A percentile compares a stretch with the other conserved stretches of the same genome.
These are phyloP conservation scores for Fusarium temperatum DNA, from an alignment of 2,329 filamentous ascomycete species.

Conservation along the genomic window DNA sequence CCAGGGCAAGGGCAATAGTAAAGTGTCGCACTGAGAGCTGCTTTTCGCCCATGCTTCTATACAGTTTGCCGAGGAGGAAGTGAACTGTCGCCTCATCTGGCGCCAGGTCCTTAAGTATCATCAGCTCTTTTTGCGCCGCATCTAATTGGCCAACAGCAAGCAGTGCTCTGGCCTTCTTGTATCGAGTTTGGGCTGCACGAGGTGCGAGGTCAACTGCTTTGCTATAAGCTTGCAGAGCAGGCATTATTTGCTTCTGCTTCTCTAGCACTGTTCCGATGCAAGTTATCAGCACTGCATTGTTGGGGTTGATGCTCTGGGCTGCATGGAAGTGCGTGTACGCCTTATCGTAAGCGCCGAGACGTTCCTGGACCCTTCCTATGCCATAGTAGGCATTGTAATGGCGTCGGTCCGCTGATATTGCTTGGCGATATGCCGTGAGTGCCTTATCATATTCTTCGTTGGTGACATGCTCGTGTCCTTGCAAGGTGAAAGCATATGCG, in stretches of 20 bases:
- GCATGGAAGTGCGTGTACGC: conserved; percentile 92
- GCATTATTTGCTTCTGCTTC: conserved; percentile 82
- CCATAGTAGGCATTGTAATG: conserved; percentile 99
- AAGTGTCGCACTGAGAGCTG: conserved; percentile 90
- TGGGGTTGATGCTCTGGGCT: conserved; percentile 89
- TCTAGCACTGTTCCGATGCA: conserved; percentile 92
- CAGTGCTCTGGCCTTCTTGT: conserved; percentile 90
- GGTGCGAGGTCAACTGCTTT: conserved; percentile 86
- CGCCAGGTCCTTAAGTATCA: conserved; percentile 88
- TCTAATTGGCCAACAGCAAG: conserved; percentile 78
- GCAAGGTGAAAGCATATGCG: conserved; percentile 93
- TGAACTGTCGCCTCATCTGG: conserved; percentile 97
- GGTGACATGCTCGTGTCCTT: conserved; percentile 93
- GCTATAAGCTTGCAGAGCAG: conserved; percentile 82
- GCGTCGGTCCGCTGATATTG: conserved; percentile 83
- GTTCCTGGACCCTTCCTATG: conserved; percentile 83
- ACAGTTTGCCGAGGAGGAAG: conserved; percentile 88
- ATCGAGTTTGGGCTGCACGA: conserved; percentile 81
- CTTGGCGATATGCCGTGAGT: conserved; percentile 83
- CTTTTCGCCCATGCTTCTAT: conserved; percentile 76
- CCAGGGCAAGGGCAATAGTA: conserved; percentile 92
- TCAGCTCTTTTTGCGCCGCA: conserved; percentile 81
- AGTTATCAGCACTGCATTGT: conserved; percentile 90
- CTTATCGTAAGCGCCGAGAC: conserved; percentile 88
- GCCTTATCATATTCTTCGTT: conserved; percentile 99